Conservation (phyloP, 208 protist genomes). For the Crithidia bombi region DNA sequence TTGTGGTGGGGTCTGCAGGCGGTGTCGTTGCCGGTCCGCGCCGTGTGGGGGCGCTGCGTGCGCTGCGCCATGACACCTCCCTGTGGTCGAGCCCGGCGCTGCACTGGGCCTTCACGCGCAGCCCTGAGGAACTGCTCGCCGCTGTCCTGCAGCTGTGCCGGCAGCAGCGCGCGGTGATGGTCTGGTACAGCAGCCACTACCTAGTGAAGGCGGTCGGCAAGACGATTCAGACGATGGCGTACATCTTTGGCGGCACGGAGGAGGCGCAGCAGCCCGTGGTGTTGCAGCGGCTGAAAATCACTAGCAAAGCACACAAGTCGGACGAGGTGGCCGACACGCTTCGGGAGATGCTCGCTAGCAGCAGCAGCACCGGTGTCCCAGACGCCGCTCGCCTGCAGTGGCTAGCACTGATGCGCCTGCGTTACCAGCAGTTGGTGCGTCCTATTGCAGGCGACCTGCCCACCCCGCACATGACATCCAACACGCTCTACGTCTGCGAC, state of each 20-base stretch:
- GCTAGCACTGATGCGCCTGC: conserved; percentile 44
- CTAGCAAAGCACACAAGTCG: conserved; percentile 42
- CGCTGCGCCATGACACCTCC: conserved; percentile 24
- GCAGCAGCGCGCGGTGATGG: conserved; percentile 33
- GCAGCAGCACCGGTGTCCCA: conserved; percentile 9
- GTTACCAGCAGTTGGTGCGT: conserved; percentile 63
- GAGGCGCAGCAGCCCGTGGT: conserved; percentile 35
- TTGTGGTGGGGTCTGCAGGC: not conserved
- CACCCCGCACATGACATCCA: conserved; percentile 35
- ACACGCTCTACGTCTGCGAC: conserved; percentile 54
- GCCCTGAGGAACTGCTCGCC: conserved; percentile 42
- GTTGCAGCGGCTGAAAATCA: conserved; percentile 36
- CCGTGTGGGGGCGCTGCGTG: conserved; percentile 35
- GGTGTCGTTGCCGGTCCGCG: not conserved
- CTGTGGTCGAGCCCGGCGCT: conserved; percentile 42
- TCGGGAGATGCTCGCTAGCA: not conserved
- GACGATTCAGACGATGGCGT: conserved; percentile 46
- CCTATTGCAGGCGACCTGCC: conserved; percentile 63
- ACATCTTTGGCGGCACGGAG: conserved; percentile 40
- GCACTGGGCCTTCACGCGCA: conserved; percentile 50
- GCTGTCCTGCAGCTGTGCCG: conserved; percentile 31
- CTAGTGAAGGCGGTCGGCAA: conserved; percentile 39
- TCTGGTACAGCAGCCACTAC: conserved; percentile 52
- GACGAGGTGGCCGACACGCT: conserved; percentile 38
- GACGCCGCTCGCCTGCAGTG: conserved; percentile 35